These are phyloP conservation scores for Globisporangium nodosum DNA, from an alignment of 352 stramenopile genomes.

Conservation along the genomic window DNA sequence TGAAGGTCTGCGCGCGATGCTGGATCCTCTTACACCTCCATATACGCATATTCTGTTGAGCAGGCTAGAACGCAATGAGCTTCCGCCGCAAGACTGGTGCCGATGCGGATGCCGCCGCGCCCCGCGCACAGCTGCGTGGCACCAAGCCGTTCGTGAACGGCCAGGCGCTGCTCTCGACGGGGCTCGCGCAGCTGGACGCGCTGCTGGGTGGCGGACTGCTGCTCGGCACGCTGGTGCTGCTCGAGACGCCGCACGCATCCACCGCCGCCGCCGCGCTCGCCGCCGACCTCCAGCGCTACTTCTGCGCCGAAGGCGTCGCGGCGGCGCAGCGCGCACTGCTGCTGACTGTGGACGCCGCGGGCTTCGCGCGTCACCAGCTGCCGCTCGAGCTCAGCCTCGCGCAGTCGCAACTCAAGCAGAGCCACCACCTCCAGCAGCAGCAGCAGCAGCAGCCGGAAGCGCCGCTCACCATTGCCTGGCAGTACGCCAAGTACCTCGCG, in stretches of 20 bases:
- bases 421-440: background rate
- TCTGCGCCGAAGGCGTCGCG: constrained; percentile 48
- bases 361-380: constrained; percentile 33
- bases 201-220: constrained; percentile 50
- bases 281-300: constrained; percentile 60
- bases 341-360: constrained; percentile 28
- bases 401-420: constrained; percentile 57
- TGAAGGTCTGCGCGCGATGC: background rate
- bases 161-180: constrained; percentile 50
- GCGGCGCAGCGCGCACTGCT: constrained; percentile 33
- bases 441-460: constrained; percentile 7
- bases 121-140: constrained; percentile 8
- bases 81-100: constrained; percentile 33
- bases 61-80: constrained; percentile 9
- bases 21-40: too few relatives aligned
- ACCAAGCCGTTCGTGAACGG: constrained; percentile 69
- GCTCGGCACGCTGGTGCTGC: constrained; percentile 39
- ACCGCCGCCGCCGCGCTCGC: constrained; percentile 24
- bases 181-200: constrained; percentile 45
- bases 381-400: constrained; percentile 62
- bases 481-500: constrained; percentile 65
- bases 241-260: constrained; percentile 29
- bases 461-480: constrained; percentile 63
- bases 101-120: too few relatives aligned
- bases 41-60: too few relatives aligned